phyloP scores from a whole-genome alignment of 2,329 filamentous ascomycete species.

The Ceratocystiopsis sp. region DNA sequence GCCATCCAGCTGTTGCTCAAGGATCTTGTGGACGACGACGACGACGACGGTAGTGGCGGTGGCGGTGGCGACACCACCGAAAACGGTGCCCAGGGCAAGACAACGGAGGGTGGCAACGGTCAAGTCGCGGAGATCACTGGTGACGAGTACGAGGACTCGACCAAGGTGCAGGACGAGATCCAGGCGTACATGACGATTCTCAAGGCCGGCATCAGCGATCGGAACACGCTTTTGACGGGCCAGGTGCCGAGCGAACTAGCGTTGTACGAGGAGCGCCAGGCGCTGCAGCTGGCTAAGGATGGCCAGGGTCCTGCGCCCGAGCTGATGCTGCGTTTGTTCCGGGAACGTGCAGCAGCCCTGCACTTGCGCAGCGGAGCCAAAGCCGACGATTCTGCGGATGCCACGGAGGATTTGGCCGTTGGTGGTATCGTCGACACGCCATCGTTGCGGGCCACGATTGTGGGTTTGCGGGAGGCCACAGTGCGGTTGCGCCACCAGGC shows the following conservation, averaged over 20 bases:
- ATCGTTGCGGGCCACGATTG: constrained; percentile 55
- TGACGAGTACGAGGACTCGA: constrained; percentile 78
- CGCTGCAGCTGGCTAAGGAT: constrained; percentile 40
- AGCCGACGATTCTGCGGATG: too few relatives aligned
- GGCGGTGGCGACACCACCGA: constrained; percentile 72
- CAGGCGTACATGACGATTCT: constrained; percentile 73
- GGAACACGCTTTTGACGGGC: constrained; percentile 60
- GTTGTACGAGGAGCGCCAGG: constrained; percentile 50
- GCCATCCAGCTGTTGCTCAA: constrained; percentile 55
- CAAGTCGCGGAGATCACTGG: constrained; percentile 57
- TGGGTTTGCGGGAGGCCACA: constrained; percentile 46
- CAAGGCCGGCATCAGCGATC: constrained; percentile 59
- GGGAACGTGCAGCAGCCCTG: constrained; percentile 28
- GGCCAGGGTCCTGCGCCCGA: constrained; percentile 57
- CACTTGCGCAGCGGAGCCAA: constrained; percentile 7
- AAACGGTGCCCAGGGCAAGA: constrained; percentile 16
- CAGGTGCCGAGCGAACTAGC: constrained; percentile 53
- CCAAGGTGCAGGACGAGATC: constrained; percentile 73
- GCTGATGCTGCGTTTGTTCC: constrained; percentile 34
- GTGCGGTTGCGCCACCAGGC: constrained; percentile 42
- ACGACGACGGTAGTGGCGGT: constrained; percentile 51
- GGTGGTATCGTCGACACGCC: constrained; percentile 23
- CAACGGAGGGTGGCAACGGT: constrained; percentile 35
- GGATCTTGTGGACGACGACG: constrained; percentile 71
- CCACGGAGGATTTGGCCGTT: constrained; percentile 7